A percentile compares a stretch with the other conserved stretches of the same genome.
Conservation (phyloP, 371 early-diverging fungal species). For the Thermomucor indicae-seudaticae region DNA sequence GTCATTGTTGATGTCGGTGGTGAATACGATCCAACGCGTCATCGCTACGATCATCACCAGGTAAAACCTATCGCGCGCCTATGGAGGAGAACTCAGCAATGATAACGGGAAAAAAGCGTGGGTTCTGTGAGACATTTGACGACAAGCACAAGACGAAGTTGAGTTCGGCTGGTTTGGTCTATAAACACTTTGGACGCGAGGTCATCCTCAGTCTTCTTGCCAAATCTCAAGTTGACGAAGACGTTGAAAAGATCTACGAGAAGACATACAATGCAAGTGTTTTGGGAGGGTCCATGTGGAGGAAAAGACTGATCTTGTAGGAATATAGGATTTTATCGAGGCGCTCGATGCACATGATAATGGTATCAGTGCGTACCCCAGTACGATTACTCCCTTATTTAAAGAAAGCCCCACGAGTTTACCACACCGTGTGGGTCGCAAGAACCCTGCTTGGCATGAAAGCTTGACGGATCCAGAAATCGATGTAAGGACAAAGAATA, state of each 20-base stretch:
- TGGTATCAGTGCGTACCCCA: slow-evolving; percentile 84
- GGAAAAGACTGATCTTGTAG: background rate
- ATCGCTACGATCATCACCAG: slow-evolving; percentile 97
- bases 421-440: slow-evolving; percentile 70
- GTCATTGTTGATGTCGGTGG: slow-evolving; percentile 98
- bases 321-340: slow-evolving; percentile 61
- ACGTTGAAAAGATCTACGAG: slow-evolving; percentile 64
- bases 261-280: slow-evolving; percentile 74
- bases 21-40: slow-evolving; percentile 77
- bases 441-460: slow-evolving; percentile 95
- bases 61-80: slow-evolving; percentile 14
- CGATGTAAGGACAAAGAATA: slow-evolving; percentile 37
- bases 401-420: slow-evolving; percentile 77
- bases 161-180: slow-evolving; percentile 89
- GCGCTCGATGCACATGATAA: slow-evolving; percentile 84
- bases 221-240: slow-evolving; percentile 45
- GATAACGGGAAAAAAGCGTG: slow-evolving; percentile 53
- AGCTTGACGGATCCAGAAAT: slow-evolving; percentile 57
- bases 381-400: slow-evolving; percentile 74
- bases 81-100: background rate
- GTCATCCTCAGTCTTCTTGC: slow-evolving; percentile 65
- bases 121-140: slow-evolving; percentile 88
- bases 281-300: background rate
- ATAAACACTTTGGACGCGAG: slow-evolving; percentile 90
- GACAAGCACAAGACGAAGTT: slow-evolving; percentile 77